Conservation (phyloP, 768 basidiomycete species). For the Strobilomyces echinocephalus region DNA sequence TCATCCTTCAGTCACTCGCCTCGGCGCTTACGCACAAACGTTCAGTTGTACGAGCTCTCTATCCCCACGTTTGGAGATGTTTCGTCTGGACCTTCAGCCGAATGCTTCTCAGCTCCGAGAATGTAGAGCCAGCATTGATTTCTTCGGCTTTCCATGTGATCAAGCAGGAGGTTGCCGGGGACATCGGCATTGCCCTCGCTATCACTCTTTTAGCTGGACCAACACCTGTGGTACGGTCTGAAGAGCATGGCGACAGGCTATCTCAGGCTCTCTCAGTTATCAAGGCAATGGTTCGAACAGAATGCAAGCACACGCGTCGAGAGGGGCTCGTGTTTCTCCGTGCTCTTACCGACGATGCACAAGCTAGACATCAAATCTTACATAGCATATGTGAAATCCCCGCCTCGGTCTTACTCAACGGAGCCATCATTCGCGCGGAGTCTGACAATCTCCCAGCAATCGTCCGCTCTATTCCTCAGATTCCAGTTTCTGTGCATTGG, state of each 20-base stretch:
- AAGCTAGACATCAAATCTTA: conserved; percentile 3
- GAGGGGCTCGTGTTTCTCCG: conserved; percentile 36
- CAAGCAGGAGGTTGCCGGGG: conserved; percentile 42
- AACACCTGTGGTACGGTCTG: not conserved
- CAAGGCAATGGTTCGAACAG: conserved; percentile 33
- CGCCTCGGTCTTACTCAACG: conserved; percentile 41
- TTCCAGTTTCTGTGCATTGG: conserved; percentile 27
- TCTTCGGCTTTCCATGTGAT: conserved; percentile 41
- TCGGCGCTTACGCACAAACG: conserved; percentile 32
- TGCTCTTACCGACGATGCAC: conserved; percentile 29
- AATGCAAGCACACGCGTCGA: conserved; percentile 21
- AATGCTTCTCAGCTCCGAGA: conserved; percentile 26
- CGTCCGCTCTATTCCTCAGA: conserved; percentile 25
- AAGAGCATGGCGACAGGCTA: conserved; percentile 22
- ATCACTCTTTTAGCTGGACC: conserved; percentile 32
- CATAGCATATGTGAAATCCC: conserved; percentile 21
- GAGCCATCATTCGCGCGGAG: conserved; percentile 33
- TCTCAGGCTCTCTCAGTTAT: conserved; percentile 36
- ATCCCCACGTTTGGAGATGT: conserved; percentile 47
- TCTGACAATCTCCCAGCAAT: conserved; percentile 22
- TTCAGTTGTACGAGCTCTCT: conserved; percentile 34
- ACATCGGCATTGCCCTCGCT: conserved; percentile 41
- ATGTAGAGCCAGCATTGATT: conserved; percentile 22
- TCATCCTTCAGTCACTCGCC: conserved; percentile 35
- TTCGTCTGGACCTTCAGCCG: conserved; percentile 54